These are phyloP conservation scores for Metarhizium humberi DNA, from an alignment of 2,329 filamentous ascomycete genomes.

Conservation along the genomic window DNA sequence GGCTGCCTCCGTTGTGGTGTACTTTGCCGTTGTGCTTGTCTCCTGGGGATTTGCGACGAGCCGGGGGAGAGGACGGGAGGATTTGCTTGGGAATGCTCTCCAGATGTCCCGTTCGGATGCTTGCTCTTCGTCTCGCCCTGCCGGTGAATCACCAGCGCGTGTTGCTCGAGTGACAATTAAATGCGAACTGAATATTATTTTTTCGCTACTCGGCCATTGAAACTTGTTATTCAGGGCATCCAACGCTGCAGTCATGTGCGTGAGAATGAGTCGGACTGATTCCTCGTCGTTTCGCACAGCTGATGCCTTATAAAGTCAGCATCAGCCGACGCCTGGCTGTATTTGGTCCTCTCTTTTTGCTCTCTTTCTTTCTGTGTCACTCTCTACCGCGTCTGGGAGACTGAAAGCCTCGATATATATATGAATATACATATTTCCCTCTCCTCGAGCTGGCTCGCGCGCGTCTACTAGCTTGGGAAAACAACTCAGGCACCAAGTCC, in stretches of 20 bases:
- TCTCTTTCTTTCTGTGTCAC: background rate
- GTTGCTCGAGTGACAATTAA: no score
- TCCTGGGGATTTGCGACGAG: no score
- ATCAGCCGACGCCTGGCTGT: background rate
- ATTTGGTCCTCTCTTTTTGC: background rate
- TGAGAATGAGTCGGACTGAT: background rate
- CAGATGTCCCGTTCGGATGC: background rate
- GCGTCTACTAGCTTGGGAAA: background rate
- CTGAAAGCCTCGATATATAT: background rate
- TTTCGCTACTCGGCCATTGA: background rate
- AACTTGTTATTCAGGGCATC: background rate
- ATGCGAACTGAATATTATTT: background rate
- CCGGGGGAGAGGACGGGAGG: no score
- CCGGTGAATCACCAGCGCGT: background rate
- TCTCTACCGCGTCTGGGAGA: background rate
- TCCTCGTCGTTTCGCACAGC: background rate
- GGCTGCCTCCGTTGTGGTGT: background rate
- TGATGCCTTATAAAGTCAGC: background rate
- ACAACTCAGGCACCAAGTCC: background rate
- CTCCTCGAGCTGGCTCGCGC: no score
- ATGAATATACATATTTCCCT: no score
- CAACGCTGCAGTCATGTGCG: background rate
- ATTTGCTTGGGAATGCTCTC: no score
- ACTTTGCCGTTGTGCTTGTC: background rate
- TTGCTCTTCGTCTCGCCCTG: background rate